These are phyloP conservation scores for Ogataea wickerhamii DNA, from an alignment of 805 yeast genomes.

Conservation along the genomic window DNA sequence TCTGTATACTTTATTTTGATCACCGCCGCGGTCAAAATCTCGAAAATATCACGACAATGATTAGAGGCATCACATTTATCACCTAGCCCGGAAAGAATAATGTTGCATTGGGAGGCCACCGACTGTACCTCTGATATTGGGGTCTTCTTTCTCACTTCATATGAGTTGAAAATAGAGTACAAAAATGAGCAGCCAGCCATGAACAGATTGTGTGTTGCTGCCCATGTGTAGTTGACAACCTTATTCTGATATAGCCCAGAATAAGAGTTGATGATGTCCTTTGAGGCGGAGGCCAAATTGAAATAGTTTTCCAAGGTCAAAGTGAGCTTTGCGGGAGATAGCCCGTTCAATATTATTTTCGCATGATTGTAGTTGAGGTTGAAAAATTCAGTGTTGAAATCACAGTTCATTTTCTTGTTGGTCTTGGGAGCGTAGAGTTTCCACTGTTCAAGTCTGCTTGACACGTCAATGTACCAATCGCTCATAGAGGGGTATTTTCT, in stretches of 20 bases:
- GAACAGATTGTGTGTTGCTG: conserved; percentile 82
- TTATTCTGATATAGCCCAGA: conserved; percentile 51
- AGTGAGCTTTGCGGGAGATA: conserved; percentile 64
- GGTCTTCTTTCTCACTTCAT: conserved; percentile 45
- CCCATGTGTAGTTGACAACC: conserved; percentile 84
- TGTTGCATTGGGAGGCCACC: conserved; percentile 45
- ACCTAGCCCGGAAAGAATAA: conserved; percentile 55
- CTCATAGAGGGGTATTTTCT: conserved; percentile 48
- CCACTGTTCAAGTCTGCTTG: conserved; percentile 60
- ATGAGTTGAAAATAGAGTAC: conserved; percentile 69
- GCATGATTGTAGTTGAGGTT: conserved; percentile 76
- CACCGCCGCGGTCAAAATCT: conserved; percentile 68
- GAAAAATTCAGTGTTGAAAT: conserved; percentile 68
- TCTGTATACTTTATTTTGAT: conserved; percentile 50
- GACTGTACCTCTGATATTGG: conserved; percentile 49
- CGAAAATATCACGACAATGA: conserved; percentile 67
- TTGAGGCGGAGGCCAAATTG: conserved; percentile 59
- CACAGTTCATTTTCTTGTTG: conserved; percentile 61
- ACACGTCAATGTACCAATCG: conserved; percentile 62
- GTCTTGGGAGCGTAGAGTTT: conserved; percentile 51
- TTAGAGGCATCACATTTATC: conserved; percentile 78
- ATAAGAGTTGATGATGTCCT: conserved; percentile 63
- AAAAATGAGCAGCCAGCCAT: conserved; percentile 86
- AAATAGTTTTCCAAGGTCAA: conserved; percentile 51
- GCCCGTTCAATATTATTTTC: conserved; percentile 65